Base-by-base conservation (phyloP, 129 eudicot species). In the Smallanthus sonchifolius region DNA sequence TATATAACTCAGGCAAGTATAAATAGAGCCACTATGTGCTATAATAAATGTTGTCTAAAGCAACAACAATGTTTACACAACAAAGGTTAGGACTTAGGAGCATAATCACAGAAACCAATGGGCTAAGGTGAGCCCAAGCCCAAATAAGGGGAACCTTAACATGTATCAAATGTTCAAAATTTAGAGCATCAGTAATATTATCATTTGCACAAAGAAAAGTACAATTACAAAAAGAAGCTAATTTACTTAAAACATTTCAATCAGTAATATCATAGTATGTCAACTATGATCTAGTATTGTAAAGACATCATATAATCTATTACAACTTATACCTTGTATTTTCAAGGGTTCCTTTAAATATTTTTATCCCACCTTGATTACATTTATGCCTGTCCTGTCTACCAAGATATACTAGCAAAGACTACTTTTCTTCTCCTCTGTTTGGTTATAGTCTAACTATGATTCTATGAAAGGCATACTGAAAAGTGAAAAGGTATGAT, bases 381-480 rank as follows among this genome's bases (percentile, higher is more conserved):
- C 44, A 34, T 45, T 14, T 15, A 69, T 14, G 38, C 28, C 19
- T 69, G 11, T 28, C 72, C 16, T 69, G 32, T 69, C 61, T 44
- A 67, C 73, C 57, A 11, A 24, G 6, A 45, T 15, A 67, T 30
- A 44, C 57, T 67, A 43, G 73, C 73, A 30, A 44, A 67, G n/a
- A 44, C 39, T 45, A 47, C 40, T 44, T 45, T 67, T 67, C 73
- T 45, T 44, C 59, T 44, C 59, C 59, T 44, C 59, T 44, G 36
- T 40, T 66, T 43, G 73, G 59, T 68, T 68, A 68, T 47, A 68
- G 39, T 30, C 30, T 6, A 68, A 68, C 17, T 24, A 28, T 42
- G 19, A 67, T 42, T 42, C 14, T 16, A 10, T 45, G 19, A 69
- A 47, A 59, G 37, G 65, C 39, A 28, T 28, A 30, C 65, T 30